Evolutionary conservation across 2,329 filamentous ascomycete genomes (phyloP).

Genomic region (Didymella arachidicola): DNA sequence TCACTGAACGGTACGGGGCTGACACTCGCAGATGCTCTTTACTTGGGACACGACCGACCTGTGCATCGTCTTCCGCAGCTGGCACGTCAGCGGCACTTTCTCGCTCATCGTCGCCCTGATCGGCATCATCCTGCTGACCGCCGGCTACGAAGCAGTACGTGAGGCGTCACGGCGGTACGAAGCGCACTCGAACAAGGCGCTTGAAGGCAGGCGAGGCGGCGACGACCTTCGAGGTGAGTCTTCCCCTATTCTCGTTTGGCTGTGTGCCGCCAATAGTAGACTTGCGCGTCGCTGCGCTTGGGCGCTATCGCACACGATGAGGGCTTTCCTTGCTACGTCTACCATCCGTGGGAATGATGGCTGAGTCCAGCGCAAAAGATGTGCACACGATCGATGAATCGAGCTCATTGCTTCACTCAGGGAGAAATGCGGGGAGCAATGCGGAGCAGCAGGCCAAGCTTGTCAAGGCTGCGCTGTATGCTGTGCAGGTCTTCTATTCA

Average conservation of each 20-base stretch:
- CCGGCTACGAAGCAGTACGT: constrained; percentile 92
- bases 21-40: constrained; percentile 83
- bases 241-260: background rate
- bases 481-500: constrained; percentile 94
- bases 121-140: constrained; percentile 80
- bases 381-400: constrained; percentile 53
- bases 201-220: constrained; percentile 37
- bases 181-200: constrained; percentile 40
- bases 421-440: constrained; percentile 65
- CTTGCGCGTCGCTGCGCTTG: constrained; percentile 1
- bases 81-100: constrained; percentile 79
- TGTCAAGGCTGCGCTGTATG: constrained; percentile 84
- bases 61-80: constrained; percentile 93
- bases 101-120: constrained; percentile 84
- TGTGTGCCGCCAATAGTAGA: background rate
- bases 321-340: constrained; percentile 21
- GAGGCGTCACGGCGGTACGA: constrained; percentile 81
- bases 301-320: background rate
- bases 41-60: constrained; percentile 94
- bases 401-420: constrained; percentile 78
- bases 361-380: constrained; percentile 44
- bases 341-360: constrained; percentile 25
- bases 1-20: constrained; percentile 1
- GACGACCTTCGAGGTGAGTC: constrained; percentile 48
- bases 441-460: constrained; percentile 74